These are phyloP conservation scores for Penicillium pulvis DNA, from an alignment of 495 filamentous ascomycete species.

Conservation along the genomic window DNA sequence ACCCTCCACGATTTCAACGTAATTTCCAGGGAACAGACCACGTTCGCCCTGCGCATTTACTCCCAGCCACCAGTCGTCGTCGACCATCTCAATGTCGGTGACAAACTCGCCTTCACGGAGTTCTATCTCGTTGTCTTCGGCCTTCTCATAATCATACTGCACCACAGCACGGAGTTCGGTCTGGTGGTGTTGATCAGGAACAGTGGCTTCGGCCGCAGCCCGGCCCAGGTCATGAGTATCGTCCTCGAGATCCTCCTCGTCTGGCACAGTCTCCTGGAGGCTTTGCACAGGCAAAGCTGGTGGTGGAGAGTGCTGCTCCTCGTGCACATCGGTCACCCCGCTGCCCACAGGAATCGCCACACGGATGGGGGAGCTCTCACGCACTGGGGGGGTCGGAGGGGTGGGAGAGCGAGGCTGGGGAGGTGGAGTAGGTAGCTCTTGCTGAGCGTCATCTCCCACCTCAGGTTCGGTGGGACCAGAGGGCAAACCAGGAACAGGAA, in stretches of 20 bases:
- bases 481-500: conserved; percentile 76
- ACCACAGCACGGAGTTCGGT: conserved; percentile 70
- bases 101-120: conserved; percentile 88
- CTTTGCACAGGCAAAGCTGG: conserved; percentile 58
- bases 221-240: conserved; percentile 67
- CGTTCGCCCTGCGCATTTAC: conserved; percentile 76
- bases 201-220: conserved; percentile 58
- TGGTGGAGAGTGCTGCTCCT: conserved; percentile 51
- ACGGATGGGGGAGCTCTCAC: conserved; percentile 72
- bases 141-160: conserved; percentile 96
- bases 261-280: conserved; percentile 59
- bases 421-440: conserved; percentile 55
- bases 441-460: conserved; percentile 39
- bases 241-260: conserved; percentile 63
- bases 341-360: conserved; percentile 85
- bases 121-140: conserved; percentile 94
- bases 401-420: conserved; percentile 61
- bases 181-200: conserved; percentile 24
- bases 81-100: conserved; percentile 97
- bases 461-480: conserved; percentile 52
- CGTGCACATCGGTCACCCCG: conserved; percentile 50
- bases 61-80: conserved; percentile 97
- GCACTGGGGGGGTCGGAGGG: conserved; percentile 56
- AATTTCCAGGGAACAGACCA: conserved; percentile 95
- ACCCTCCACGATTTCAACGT: conserved; percentile 80